Evolutionary conservation across 2,329 filamentous ascomycete genomes (phyloP).

Genomic region (Aspergillus costaricaensis): DNA sequence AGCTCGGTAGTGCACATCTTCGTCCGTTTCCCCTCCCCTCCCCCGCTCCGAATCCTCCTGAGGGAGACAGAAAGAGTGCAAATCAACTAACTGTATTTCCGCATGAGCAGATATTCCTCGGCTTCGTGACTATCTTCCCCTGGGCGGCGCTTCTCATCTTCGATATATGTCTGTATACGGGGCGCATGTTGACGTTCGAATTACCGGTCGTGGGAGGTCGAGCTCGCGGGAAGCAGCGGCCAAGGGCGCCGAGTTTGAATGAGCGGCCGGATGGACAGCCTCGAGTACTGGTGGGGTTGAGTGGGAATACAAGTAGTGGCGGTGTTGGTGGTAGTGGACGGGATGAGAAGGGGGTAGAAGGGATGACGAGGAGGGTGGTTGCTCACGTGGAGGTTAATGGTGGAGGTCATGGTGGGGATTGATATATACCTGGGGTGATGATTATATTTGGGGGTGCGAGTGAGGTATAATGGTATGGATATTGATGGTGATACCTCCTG

Average conservation of each 20-base stretch:
- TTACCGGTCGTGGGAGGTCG: conserved; percentile 63
- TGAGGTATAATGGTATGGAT: not conserved
- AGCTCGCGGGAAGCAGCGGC: conserved; percentile 60
- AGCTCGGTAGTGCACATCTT: conserved; percentile 64
- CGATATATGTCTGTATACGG: conserved; percentile 64
- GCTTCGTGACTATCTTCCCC: conserved; percentile 61
- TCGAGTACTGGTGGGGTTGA: conserved; percentile 32
- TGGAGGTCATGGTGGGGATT: not conserved
- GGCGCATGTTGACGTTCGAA: conserved; percentile 60
- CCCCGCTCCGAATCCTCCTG: not conserved
- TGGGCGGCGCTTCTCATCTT: conserved; percentile 65
- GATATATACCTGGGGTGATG: not conserved
- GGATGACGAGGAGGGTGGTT: conserved; percentile 13
- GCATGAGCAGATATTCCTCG: conserved; percentile 58
- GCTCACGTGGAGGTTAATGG: not conserved
- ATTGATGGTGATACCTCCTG: conserved; percentile 10
- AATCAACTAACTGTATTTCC: not conserved
- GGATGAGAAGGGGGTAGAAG: conserved; percentile 6
- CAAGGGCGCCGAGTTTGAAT: conserved; percentile 62
- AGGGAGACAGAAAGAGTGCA: not conserved
- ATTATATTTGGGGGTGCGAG: not conserved
- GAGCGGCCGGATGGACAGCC: conserved; percentile 56
- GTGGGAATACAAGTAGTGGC: not conserved
- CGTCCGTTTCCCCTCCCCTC: conserved; percentile 47
- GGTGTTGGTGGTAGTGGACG: not conserved